These are phyloP conservation scores for Eleusine indica DNA, from an alignment of 176 grass and related monocot species.

Conservation along the genomic window DNA sequence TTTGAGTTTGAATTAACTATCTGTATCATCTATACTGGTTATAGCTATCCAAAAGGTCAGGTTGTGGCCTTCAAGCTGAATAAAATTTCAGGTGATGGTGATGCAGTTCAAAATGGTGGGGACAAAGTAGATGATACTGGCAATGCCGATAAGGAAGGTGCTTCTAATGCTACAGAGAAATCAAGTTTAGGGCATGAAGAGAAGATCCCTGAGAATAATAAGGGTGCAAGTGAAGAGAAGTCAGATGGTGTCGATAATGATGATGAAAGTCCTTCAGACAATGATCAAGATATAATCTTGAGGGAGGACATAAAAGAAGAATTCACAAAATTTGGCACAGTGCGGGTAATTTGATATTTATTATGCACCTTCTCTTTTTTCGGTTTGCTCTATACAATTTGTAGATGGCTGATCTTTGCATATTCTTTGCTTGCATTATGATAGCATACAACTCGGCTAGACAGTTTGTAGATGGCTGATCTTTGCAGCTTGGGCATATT, in stretches of 20 bases:
- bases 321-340: constrained; percentile 80
- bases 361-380: constrained; percentile 5
- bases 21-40: constrained; percentile 36
- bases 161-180: constrained; percentile 32
- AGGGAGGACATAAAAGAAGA: constrained; percentile 81
- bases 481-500: too few relatives aligned
- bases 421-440: constrained; percentile 17
- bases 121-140: constrained; percentile 45
- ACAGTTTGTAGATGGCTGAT: neutral
- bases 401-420: neutral
- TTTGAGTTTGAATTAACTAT: constrained; percentile 25
- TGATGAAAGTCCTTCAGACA: constrained; percentile 34
- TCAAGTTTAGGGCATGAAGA: constrained; percentile 35
- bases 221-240: constrained; percentile 36
- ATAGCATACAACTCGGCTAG: neutral
- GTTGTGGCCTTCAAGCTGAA: constrained; percentile 89
- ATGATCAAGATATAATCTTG: constrained; percentile 44
- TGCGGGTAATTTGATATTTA: constrained; percentile 67
- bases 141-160: constrained; percentile 35
- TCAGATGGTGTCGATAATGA: constrained; percentile 38
- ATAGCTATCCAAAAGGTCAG: constrained; percentile 84
- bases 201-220: constrained; percentile 35
- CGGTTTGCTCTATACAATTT: neutral
- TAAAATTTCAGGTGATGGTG: constrained; percentile 48
- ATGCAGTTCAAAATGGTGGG: constrained; percentile 39